These are phyloP conservation scores for Chytridium lagenaria DNA, from an alignment of 371 early-diverging fungal species.

Conservation along the genomic window DNA sequence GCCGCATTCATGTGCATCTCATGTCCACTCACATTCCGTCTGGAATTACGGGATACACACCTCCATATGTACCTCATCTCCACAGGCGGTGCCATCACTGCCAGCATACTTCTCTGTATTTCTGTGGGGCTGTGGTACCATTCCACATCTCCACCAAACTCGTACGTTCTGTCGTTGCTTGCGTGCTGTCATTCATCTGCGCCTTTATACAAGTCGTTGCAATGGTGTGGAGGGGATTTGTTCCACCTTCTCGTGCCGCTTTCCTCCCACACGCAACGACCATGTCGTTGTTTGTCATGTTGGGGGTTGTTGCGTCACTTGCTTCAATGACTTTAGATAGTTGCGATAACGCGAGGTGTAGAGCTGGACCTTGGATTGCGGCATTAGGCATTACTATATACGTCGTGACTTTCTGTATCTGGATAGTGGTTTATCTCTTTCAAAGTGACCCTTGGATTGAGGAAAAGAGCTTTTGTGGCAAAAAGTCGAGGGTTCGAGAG, in stretches of 20 bases:
- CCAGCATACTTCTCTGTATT: not conserved
- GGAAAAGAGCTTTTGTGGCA: too few relatives aligned
- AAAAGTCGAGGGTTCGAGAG: too few relatives aligned
- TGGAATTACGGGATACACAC: not conserved
- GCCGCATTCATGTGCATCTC: not conserved
- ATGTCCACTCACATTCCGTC: not conserved
- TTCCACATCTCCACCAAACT: not conserved
- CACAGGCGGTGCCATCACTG: not conserved
- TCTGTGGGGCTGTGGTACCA: not conserved
- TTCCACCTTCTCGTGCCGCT: not conserved
- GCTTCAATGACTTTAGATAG: not conserved
- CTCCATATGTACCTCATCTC: not conserved
- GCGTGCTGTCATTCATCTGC: not conserved
- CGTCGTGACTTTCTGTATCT: not conserved
- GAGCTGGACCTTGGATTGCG: not conserved
- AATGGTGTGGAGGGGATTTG: not conserved
- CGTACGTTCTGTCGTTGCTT: not conserved
- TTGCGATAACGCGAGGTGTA: not conserved
- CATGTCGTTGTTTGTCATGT: not conserved
- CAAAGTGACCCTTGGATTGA: not conserved
- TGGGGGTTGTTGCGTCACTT: not conserved
- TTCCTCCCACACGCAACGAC: not conserved
- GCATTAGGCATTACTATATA: not conserved
- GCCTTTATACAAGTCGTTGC: not conserved
- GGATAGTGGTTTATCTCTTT: not conserved